These are phyloP conservation scores for Rugonectria rugulosa DNA, from an alignment of 2,329 filamentous ascomycete species.

Conservation along the genomic window DNA sequence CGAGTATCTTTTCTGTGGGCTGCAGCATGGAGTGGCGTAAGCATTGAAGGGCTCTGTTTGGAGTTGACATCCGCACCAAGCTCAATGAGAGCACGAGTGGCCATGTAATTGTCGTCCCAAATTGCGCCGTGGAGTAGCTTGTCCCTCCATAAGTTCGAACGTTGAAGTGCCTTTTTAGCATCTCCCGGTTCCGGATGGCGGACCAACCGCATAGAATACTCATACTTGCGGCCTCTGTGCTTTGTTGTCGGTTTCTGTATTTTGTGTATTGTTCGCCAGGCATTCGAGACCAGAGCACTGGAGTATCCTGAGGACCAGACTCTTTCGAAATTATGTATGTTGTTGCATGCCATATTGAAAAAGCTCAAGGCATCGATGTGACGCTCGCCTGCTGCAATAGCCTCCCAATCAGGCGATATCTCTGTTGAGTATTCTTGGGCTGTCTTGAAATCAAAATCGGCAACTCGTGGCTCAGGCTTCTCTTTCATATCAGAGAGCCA, in stretches of 20 bases:
- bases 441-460: background rate
- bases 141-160: background rate
- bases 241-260: too few species aligned
- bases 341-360: background rate
- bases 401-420: background rate
- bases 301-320: background rate
- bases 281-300: background rate
- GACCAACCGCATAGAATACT: too few species aligned
- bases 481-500: background rate
- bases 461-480: background rate
- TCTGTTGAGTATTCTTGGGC: background rate
- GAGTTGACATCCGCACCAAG: background rate
- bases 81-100: background rate
- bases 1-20: background rate
- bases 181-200: background rate
- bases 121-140: background rate
- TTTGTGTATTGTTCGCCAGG: constrained; percentile 1
- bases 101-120: background rate
- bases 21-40: background rate
- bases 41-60: too few species aligned
- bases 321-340: background rate
- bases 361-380: background rate
- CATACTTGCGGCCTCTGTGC: too few species aligned
- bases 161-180: background rate
- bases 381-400: background rate